These are phyloP conservation scores for Purpureocillium lavendulum DNA, from an alignment of 2,329 filamentous ascomycete species.

Conservation along the genomic window DNA sequence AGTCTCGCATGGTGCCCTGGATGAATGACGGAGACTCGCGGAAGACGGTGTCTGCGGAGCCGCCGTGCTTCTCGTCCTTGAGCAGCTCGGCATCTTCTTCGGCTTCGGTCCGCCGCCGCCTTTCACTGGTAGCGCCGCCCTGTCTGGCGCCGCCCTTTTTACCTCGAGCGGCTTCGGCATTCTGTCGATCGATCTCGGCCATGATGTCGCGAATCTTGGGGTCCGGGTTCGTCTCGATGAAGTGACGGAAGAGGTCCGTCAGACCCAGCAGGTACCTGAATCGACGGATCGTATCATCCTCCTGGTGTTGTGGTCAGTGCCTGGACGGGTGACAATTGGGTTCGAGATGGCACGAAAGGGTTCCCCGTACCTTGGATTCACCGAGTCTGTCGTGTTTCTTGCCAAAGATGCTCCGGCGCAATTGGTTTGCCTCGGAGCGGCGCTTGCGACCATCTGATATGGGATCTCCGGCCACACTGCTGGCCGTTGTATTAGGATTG, in stretches of 20 bases:
- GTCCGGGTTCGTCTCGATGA: constrained; percentile 96
- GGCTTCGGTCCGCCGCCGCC: constrained; percentile 84
- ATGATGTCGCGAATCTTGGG: constrained; percentile 92
- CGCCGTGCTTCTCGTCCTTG: constrained; percentile 82
- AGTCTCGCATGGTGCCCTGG: constrained; percentile 85
- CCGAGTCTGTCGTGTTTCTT: constrained; percentile 90
- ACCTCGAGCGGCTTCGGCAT: constrained; percentile 61
- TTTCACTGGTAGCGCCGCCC: constrained; percentile 71
- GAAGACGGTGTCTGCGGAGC: constrained; percentile 81
- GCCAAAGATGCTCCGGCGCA: constrained; percentile 86
- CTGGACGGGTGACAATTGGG: not conserved
- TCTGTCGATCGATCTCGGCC: constrained; percentile 88
- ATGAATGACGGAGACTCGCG: constrained; percentile 90
- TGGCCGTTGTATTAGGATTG: constrained; percentile 64
- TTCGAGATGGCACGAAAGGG: too few relatives aligned
- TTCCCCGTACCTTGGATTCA: constrained; percentile 73
- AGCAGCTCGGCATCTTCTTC: constrained; percentile 89
- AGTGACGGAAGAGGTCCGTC: constrained; percentile 95
- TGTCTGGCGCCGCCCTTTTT: constrained; percentile 73
- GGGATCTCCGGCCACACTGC: constrained; percentile 74
- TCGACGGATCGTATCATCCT: constrained; percentile 88
- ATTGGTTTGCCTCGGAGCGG: constrained; percentile 77
- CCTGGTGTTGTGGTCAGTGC: constrained; percentile 39
- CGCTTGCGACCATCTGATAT: constrained; percentile 71
- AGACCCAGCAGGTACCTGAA: constrained; percentile 93